Evolutionary conservation across 208 protist genomes (phyloP), one percentile per base, ranked within the genome.

Genomic region (Leishmania arabica): DNA sequence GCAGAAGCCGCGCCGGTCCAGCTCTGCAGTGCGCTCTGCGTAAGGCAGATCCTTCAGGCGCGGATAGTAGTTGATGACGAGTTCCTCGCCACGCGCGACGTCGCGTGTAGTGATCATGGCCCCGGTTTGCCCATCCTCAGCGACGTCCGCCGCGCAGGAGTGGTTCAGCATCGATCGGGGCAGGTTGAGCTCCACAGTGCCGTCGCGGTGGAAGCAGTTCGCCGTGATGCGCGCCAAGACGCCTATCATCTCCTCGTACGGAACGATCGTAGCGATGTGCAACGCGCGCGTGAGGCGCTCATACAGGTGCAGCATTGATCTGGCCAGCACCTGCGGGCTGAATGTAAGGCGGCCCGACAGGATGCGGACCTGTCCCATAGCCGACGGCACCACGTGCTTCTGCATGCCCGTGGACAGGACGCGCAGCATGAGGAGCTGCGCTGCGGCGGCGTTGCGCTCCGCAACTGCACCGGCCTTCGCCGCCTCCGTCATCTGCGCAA

Each of bases 221-320:
- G 91, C 91, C 47, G 89, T 90, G 71, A 95, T 83, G 27, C 92
- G 90, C 3, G 92, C 91, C 31, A 95, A 78, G 19, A 91, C 78
- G 37, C 92, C 91, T 24, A 97, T 69, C 78, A 97, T 86, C 82
- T 97, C 91, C 80, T 97, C 94, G 75, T 95, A 96, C 47, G 91
- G 87, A 42, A 96, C 86, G 54, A 90, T 92, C 15, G 92, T 95
- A 42, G 83, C 15, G n/a, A 95, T 83, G 74, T 80, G 84, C 77
- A 94, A 86, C n/a, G 90, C 88, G 27, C 86, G 81, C 21, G 88
- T 86, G 27, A 96, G 81, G 19, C 92, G 91, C 78, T 95, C 86
- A 78, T 97, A 97, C 54, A 96, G 80, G 79, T 92, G 88, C 68
- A 97, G 84, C 90, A 94, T 90, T 37, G 84, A 69, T 47, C 76